Evolutionary conservation across 2,329 filamentous ascomycete species (phyloP), one percentile per base, ranked within the genome.

Genomic region (Nothophaeocryptopus gaeumannii): DNA sequence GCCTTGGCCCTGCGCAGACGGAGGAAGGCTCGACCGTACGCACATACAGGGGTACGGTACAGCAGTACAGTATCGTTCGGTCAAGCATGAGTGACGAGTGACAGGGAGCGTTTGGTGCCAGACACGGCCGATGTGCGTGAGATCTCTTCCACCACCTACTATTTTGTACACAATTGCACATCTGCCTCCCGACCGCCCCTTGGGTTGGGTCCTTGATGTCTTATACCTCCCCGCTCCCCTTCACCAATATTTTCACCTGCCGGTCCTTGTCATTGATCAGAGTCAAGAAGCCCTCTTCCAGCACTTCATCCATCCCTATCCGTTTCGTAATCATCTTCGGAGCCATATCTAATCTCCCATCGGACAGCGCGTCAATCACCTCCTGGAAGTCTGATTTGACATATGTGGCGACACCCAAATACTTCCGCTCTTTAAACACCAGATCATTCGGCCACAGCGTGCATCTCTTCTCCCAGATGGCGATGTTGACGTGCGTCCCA

Each of bases 401-500:
- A 60, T 78, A 80, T 1, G 75, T 78, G 20, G 76, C 75, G 32
- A 79, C 72, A 31, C 76, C 77, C 62, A 78, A 69, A 50, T 78
- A 80, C n/a, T 62, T 73, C 45, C 73, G 67, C 64, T 80, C 77
- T 50, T 76, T 72, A 67, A 80, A 79, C 3, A 76, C 72, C 32
- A 80, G 65, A 49, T 75, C 71, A 47, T 79, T 80, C 4, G 76
- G 74, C 31, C 68, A 66, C 36, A 80, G 69, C 0, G 68, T 70
- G 39, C 71, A 74, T n/a, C 71, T 63, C 61, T 78, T 78, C 63
- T 78, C 76, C 76, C 77, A 79, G 33, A 81, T 75, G 8, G 78
- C 78, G 44, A 80, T 77, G 47, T 80, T 80, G 47, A 80, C 72
- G 29, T 79, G 67, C 2, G 75, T 78, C 3, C 77, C 78, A 37